These are phyloP conservation scores for Phytophthora foliorum DNA, from an alignment of 352 stramenopile genomes.

Conservation along the genomic window DNA sequence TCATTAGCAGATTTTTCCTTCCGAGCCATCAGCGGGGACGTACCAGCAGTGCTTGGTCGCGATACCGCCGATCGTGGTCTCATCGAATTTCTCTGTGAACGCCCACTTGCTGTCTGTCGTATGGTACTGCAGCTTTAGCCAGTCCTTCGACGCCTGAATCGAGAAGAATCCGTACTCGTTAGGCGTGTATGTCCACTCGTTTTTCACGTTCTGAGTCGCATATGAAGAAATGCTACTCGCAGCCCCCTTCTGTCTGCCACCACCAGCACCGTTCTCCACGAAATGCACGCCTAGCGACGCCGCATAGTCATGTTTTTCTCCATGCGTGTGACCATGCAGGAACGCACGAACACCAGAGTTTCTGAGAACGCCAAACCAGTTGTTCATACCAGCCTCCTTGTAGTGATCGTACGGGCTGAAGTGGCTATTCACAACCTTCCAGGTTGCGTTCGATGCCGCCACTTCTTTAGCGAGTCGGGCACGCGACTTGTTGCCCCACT, in stretches of 20 bases:
- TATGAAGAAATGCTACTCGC: neutral
- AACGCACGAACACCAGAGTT: conserved; percentile 12
- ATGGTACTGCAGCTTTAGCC: conserved; percentile 18
- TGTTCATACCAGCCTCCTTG: conserved; percentile 16
- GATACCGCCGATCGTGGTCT: conserved; percentile 17
- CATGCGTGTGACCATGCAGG: conserved; percentile 37
- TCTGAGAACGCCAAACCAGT: conserved; percentile 20
- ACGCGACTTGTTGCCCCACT: conserved; percentile 23
- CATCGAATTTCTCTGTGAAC: conserved; percentile 5
- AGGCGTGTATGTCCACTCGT: conserved; percentile 1
- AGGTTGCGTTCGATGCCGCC: conserved; percentile 24
- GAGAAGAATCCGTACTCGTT: conserved; percentile 12
- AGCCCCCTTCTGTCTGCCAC: neutral
- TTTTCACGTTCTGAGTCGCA: conserved; percentile 2
- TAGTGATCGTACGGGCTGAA: conserved; percentile 31
- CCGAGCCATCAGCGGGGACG: conserved; percentile 17
- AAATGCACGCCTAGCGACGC: neutral
- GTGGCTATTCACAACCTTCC: conserved; percentile 37
- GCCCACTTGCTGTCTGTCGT: conserved; percentile 12
- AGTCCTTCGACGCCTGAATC: conserved; percentile 1
- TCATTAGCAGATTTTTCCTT: conserved; percentile 3
- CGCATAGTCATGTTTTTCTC: conserved; percentile 63
- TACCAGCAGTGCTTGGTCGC: conserved; percentile 32
- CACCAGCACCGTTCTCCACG: conserved; percentile 14
- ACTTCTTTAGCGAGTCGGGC: conserved; percentile 1